phyloP scores from a whole-genome alignment of 257 asterid species.

The Verbascum thapsus region DNA sequence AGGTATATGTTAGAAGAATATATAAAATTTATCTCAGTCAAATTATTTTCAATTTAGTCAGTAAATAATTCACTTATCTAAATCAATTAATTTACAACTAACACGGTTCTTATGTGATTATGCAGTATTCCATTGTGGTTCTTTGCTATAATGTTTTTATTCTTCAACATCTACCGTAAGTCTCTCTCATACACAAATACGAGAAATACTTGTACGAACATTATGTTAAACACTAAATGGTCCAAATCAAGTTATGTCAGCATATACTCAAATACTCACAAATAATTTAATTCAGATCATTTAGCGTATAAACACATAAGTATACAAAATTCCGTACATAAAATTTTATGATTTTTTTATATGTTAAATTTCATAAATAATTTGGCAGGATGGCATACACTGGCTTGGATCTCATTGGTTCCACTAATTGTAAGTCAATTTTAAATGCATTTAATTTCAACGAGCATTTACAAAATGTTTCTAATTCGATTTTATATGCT shows the following conservation, averaged over 20 bases:
- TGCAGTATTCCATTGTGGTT: slow-evolving; percentile 68
- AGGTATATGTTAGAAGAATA: slow-evolving; percentile 33
- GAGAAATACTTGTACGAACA: neutral
- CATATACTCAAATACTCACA: too few relatives aligned
- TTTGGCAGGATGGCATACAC: slow-evolving; percentile 59
- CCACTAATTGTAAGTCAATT: slow-evolving; percentile 55
- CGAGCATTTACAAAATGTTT: too few relatives aligned
- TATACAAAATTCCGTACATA: too few relatives aligned
- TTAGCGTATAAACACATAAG: too few relatives aligned
- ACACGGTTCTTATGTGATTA: slow-evolving; percentile 6
- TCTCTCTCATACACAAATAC: neutral
- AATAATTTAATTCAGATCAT: too few relatives aligned
- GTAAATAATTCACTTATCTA: too few relatives aligned
- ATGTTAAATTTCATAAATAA: neutral
- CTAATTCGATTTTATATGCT: neutral
- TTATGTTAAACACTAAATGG: neutral
- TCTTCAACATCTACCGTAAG: slow-evolving; percentile 63
- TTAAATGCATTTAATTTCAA: neutral
- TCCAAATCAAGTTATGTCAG: too few relatives aligned
- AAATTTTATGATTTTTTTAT: neutral
- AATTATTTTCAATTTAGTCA: too few relatives aligned
- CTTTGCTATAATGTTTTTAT: slow-evolving; percentile 46
- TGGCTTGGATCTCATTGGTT: slow-evolving; percentile 50
- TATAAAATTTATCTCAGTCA: too few relatives aligned
- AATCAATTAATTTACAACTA: neutral